Evolutionary conservation across 2,329 filamentous ascomycete genomes (phyloP), one percentile per base, ranked within the genome.

Genomic region (Clarireedia homoeocarpa): DNA sequence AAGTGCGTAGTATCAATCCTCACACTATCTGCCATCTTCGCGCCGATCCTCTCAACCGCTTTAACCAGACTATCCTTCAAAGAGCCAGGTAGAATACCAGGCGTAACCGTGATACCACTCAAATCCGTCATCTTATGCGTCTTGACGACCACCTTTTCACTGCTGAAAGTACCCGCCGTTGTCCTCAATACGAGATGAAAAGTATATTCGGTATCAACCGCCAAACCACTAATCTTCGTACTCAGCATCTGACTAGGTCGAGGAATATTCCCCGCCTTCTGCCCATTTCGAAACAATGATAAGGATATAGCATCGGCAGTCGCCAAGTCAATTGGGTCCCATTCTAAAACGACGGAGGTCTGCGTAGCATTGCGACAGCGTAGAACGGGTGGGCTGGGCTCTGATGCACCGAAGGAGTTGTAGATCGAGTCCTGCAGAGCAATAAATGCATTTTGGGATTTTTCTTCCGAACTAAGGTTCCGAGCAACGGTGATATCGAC

Each of bases 91-190:
- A 99, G 79, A 64, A 96, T 81, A 51, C 94, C 94, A 0, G 91
- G 86, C 2, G 92, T 96, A 65, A 99, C 88, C 24, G 92, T 97
- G 71, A 99, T 91, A 57, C 94, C 94, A 63, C 88, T 91, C 51
- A 99, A 78, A 71, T 99, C 91, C 40, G 92, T 97, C 91, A 99
- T 96, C 77, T 96, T 96, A 76, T 99, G 94, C 47, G 94, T 99
- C 67, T 87, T 84, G 57, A 96, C 91, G 4, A 81, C 81, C 52
- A 99, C 78, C 70, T 88, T 89, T 62, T 96, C 89, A 70, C 88
- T 94, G 59, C 81, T 81, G 67, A 85, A 91, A 40, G 89, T 95
- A 58, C 94, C 94, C 4, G 94, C 94, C 55, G 84, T 91, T 6
- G 94, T 99, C 67, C 89, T 83, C 69, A 99, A 77, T 9, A 97